A percentile compares a stretch with the other conserved stretches of the same genome.
Evolutionary conservation across 2,329 filamentous ascomycete species (phyloP).

Genomic region (Sphaceloma murrayae): DNA sequence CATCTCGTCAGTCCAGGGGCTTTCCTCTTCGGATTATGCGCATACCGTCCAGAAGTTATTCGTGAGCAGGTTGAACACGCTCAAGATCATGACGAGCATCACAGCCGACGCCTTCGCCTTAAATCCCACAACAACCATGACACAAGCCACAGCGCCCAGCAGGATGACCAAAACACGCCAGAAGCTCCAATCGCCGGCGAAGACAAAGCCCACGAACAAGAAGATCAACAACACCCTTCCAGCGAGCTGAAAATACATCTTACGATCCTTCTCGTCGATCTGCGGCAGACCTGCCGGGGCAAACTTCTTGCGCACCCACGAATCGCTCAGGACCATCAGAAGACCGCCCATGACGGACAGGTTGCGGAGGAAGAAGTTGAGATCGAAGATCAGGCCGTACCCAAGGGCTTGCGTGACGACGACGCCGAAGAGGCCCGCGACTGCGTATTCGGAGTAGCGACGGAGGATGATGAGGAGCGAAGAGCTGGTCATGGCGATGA

Average conservation of each 20-base stretch:
- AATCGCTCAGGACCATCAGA: conserved; percentile 96
- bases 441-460: conserved; percentile 88
- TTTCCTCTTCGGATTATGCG: conserved; percentile 20
- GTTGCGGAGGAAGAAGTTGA: conserved; percentile 99
- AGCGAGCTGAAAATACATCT: conserved; percentile 99
- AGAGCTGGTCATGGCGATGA: conserved; percentile 74
- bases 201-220: conserved; percentile 93
- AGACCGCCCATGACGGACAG: conserved; percentile 93
- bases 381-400: conserved; percentile 95
- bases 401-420: conserved; percentile 89
- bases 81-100: conserved; percentile 87
- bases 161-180: conserved; percentile 78
- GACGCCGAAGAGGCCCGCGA: conserved; percentile 78
- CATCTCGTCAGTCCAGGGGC: conserved; percentile 14
- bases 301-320: conserved; percentile 95
- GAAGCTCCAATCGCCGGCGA: conserved; percentile 85
- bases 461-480: conserved; percentile 81
- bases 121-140: conserved; percentile 99
- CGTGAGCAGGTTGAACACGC: conserved; percentile 90
- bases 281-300: conserved; percentile 88
- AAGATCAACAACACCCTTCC: conserved; percentile 94
- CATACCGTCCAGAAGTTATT: conserved; percentile 99
- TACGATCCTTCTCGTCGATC: conserved; percentile 97
- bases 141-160: conserved; percentile 78
- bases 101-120: conserved; percentile 99